These are phyloP conservation scores for Pleurozium schreberi DNA, from an alignment of 225 moss, liverwort and hornwort species.

Conservation along the genomic window DNA sequence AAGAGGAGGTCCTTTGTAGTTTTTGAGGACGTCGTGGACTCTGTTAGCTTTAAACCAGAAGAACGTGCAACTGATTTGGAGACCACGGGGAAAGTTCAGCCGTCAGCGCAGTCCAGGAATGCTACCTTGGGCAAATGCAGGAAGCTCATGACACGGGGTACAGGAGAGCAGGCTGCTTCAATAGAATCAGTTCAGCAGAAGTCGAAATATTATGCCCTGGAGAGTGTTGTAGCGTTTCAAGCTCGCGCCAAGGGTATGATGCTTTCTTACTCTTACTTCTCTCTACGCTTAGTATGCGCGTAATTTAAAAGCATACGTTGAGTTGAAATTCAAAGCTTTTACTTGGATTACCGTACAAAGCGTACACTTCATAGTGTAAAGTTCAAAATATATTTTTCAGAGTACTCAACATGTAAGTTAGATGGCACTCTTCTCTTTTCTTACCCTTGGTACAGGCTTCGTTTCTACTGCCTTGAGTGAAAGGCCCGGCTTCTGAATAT, in stretches of 20 bases:
- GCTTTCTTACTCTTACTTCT: neutral
- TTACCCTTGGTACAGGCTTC: neutral
- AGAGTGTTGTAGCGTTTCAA: slow-evolving; percentile 15
- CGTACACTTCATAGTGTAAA: neutral
- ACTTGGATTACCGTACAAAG: neutral
- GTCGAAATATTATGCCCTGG: neutral
- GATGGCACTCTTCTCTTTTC: neutral
- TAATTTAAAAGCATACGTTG: neutral
- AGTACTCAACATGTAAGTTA: neutral
- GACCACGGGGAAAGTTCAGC: neutral
- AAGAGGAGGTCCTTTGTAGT: slow-evolving; percentile 24
- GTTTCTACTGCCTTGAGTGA: neutral
- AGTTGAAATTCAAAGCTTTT: neutral
- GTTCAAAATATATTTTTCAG: neutral
- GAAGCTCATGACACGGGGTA: neutral
- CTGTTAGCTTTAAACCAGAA: neutral
- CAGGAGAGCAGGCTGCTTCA: neutral
- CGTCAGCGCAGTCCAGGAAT: neutral
- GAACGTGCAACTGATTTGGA: neutral
- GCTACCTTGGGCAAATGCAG: neutral
- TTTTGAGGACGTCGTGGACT: slow-evolving; percentile 20
- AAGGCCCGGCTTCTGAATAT: neutral
- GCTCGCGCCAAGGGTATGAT: slow-evolving; percentile 25
- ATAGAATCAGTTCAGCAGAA: neutral
- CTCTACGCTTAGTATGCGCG: neutral